Percentiles rank a stretch among this genome's conserved stretches.
phyloP scores from a whole-genome alignment of 129 eudicot genomes.

The Saposhnikovia divaricata region DNA sequence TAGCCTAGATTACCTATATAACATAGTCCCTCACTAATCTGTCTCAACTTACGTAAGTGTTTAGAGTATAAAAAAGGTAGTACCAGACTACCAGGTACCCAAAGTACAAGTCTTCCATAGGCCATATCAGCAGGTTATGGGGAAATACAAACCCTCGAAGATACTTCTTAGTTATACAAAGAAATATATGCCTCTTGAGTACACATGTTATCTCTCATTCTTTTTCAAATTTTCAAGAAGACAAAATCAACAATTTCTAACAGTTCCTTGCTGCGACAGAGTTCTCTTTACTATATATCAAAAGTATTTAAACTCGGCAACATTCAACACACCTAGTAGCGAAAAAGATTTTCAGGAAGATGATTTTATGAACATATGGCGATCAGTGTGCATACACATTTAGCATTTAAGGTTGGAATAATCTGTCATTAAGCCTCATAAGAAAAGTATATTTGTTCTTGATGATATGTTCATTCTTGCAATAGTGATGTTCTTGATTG shows the following conservation, averaged over 20 bases:
- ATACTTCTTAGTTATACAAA: background rate
- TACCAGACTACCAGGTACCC: no score
- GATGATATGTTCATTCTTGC: background rate
- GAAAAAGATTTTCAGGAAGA: no score
- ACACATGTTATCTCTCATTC: no score
- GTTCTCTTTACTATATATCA: background rate
- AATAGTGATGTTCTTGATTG: background rate
- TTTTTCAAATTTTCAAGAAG: no score
- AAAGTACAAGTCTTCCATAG: background rate
- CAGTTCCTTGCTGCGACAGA: no score
- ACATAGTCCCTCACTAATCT: background rate
- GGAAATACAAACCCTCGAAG: no score
- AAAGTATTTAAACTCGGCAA: no score
- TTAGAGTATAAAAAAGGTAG: background rate
- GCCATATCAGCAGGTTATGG: no score
- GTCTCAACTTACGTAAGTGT: background rate
- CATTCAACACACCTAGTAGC: no score
- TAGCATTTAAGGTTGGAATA: background rate
- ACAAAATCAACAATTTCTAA: no score
- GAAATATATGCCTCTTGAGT: background rate
- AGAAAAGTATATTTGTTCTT: background rate
- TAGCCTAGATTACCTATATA: background rate
- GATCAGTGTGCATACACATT: background rate
- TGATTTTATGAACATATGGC: background rate
- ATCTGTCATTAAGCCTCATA: background rate